phyloP scores from a whole-genome alignment of 2,329 filamentous ascomycete species.

The Diaporthe sp. region DNA sequence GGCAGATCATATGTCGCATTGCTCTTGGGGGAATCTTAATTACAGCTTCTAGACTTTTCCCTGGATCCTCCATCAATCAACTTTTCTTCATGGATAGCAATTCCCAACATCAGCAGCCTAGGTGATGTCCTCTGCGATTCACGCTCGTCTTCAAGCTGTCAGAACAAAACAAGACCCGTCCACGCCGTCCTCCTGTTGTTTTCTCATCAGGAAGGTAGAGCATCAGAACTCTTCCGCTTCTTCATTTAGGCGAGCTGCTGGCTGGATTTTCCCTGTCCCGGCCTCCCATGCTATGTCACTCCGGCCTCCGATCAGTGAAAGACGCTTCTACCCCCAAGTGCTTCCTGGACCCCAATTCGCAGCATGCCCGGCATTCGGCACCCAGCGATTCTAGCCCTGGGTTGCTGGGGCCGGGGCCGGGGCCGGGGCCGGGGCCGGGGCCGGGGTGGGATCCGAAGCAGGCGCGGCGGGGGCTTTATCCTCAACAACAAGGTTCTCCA shows the following conservation, averaged over 20 bases:
- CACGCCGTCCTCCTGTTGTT: neutral
- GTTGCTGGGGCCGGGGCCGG: slow-evolving; percentile 16
- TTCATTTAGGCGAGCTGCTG: neutral
- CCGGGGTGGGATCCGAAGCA: slow-evolving; percentile 6
- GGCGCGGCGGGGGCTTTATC: neutral
- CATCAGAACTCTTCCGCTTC: neutral
- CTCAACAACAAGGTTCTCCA: slow-evolving; percentile 28
- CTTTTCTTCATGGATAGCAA: neutral
- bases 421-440: slow-evolving; percentile 5
- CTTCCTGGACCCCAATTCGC: neutral
- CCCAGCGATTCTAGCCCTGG: slow-evolving; percentile 31
- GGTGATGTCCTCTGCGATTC: neutral
- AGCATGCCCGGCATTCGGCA: neutral
- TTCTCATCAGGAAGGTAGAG: neutral
- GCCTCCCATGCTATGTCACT: neutral
- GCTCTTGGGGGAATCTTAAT: slow-evolving; percentile 35
- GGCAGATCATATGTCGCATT: slow-evolving; percentile 18
- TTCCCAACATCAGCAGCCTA: neutral
- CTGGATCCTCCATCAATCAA: neutral
- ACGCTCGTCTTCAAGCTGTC: neutral
- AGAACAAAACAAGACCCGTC: slow-evolving; percentile 5
- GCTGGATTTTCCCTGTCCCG: neutral
- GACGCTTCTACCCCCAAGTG: neutral
- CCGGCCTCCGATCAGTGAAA: neutral
- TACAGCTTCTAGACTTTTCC: slow-evolving; percentile 26